phyloP scores from a whole-genome alignment of 192 early-diverging fungal species.

The Chytriomyces sp. region DNA sequence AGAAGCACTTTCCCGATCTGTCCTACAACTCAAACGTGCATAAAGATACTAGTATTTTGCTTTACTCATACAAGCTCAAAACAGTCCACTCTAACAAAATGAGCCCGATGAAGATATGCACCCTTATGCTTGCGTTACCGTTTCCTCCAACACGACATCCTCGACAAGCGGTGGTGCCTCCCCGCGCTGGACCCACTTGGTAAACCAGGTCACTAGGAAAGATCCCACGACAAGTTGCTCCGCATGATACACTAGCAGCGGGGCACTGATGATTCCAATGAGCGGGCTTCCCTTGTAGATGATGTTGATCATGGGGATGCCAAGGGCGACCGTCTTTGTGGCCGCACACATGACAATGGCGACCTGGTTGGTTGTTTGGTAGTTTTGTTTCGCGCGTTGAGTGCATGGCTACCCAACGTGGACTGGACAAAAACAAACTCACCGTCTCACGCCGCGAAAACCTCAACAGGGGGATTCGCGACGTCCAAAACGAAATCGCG shows the following conservation, averaged over 20 bases:
- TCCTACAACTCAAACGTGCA: too few species aligned
- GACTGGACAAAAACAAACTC: background rate
- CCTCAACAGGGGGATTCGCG: conserved; percentile 42
- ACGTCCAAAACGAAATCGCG: conserved; percentile 47
- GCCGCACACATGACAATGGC: conserved; percentile 72
- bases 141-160: too few species aligned
- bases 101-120: too few species aligned
- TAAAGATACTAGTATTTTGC: too few species aligned
- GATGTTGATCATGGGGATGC: conserved; percentile 76
- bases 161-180: too few species aligned
- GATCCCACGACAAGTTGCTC: conserved; percentile 69
- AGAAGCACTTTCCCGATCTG: too few species aligned
- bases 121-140: too few species aligned
- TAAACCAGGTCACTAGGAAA: conserved; percentile 58
- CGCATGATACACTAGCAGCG: conserved; percentile 73
- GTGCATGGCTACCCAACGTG: background rate
- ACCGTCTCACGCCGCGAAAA: conserved; percentile 58
- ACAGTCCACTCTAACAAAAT: too few species aligned
- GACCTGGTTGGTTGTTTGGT: conserved; percentile 26
- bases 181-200: conserved; percentile 51
- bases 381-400: background rate
- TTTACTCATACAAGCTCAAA: too few species aligned
- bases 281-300: conserved; percentile 55
- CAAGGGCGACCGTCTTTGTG: conserved; percentile 76
- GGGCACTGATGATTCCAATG: conserved; percentile 63